Evolutionary conservation across 169 alveolate species (phyloP).

Genomic region (Plasmodium sp.): DNA sequence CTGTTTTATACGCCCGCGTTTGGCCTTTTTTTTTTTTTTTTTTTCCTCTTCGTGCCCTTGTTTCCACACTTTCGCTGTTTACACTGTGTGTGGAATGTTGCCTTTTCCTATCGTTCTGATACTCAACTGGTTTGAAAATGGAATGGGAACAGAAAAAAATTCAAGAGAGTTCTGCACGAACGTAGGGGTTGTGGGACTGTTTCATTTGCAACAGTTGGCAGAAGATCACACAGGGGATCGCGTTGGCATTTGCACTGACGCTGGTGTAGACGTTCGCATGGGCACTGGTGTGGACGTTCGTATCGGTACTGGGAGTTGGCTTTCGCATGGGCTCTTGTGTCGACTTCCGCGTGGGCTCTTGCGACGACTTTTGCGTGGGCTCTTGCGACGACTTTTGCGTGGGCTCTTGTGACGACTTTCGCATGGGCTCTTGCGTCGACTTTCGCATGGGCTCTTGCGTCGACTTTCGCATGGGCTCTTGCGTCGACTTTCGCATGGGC

Average conservation of each 20-base stretch:
- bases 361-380: too few relatives aligned
- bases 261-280: neutral
- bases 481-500: neutral
- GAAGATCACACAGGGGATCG: neutral
- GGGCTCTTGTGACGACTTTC: too few relatives aligned
- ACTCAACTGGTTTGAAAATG: neutral
- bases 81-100: neutral
- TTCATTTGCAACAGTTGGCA: neutral
- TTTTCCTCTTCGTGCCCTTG: neutral
- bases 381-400: too few relatives aligned
- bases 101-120: neutral
- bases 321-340: too few relatives aligned
- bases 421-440: too few relatives aligned
- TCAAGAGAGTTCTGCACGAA: neutral
- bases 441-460: too few relatives aligned
- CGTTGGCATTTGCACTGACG: neutral
- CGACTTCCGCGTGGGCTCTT: too few relatives aligned
- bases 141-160: neutral
- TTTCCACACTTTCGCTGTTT: neutral
- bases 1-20: neutral
- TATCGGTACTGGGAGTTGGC: too few relatives aligned
- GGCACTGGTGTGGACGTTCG: neutral
- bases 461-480: neutral
- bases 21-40: neutral
- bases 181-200: neutral